A percentile compares a stretch with the other conserved stretches of the same genome.
Conservation (phyloP, 176 grass and related monocot species). For the Musa acuminata region DNA sequence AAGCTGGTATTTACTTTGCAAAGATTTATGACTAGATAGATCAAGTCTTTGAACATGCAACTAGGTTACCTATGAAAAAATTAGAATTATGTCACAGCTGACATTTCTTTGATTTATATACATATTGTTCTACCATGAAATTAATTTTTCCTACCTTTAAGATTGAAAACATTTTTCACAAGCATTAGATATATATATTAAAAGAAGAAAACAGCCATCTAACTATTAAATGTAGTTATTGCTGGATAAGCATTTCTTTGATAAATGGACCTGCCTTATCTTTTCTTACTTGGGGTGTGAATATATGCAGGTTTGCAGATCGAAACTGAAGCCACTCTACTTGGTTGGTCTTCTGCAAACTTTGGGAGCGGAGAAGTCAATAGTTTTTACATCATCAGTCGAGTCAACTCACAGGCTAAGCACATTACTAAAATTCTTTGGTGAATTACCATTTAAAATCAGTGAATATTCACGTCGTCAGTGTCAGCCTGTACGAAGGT, state of each 20-base stretch:
- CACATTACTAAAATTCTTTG: conserved; percentile 64
- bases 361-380: conserved; percentile 59
- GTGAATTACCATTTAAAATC: conserved; percentile 68
- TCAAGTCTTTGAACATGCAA: not conserved
- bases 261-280: not conserved
- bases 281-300: conserved; percentile 1
- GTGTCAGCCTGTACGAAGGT: conserved; percentile 79
- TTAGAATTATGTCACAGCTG: not conserved
- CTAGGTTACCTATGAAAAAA: too few species aligned
- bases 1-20: conserved; percentile 51
- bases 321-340: conserved; percentile 73
- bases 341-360: conserved; percentile 76
- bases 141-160: not conserved
- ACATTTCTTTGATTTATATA: not conserved
- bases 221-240: not conserved
- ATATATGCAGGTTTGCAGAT: conserved; percentile 62
- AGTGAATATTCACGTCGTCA: conserved; percentile 89
- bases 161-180: not conserved
- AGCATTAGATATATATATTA: not conserved
- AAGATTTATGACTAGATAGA: not conserved
- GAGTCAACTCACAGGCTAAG: conserved; percentile 87
- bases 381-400: conserved; percentile 89
- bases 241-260: not conserved
- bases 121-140: not conserved
- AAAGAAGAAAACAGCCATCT: not conserved